Conservation (phyloP, 331 rosid species). For the Malus hybrid region DNA sequence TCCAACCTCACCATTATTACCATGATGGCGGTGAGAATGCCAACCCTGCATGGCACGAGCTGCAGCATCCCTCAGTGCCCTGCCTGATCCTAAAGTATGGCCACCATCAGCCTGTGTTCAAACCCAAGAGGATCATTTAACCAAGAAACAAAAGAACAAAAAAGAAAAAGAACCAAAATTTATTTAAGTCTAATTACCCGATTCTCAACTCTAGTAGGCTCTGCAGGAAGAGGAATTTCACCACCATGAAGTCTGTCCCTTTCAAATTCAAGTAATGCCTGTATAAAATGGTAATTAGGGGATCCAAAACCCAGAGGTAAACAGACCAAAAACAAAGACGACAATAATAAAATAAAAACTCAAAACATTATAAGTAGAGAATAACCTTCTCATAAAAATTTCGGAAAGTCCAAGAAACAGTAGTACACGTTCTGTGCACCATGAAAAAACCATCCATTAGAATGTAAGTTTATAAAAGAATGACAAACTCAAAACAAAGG, state of each 20-base stretch:
- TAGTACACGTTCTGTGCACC: conserved; percentile 16
- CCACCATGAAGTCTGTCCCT: conserved; percentile 10
- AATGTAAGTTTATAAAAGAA: background rate
- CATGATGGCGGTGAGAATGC: conserved; percentile 16
- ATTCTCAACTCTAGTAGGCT: conserved; percentile 11
- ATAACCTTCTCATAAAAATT: conserved; percentile 21
- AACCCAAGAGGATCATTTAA: background rate
- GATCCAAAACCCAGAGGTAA: background rate
- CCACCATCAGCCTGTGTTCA: conserved; percentile 17
- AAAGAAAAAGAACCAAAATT: background rate
- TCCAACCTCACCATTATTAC: conserved; percentile 19
- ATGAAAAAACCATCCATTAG: background rate
- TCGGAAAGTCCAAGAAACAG: conserved; percentile 25
- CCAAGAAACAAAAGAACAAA: background rate
- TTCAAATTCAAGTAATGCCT: conserved; percentile 25
- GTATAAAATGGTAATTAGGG: background rate
- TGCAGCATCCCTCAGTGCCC: conserved; percentile 22
- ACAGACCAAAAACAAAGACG: background rate
- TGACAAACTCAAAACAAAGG: background rate
- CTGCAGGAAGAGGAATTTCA: conserved; percentile 11
- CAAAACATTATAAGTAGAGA: background rate
- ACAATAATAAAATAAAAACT: background rate
- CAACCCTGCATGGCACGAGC: conserved; percentile 31
- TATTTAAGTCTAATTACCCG: conserved; percentile 8
- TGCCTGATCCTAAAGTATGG: conserved; percentile 14